phyloP scores from a whole-genome alignment of 352 stramenopile species.

The Pythium coloratum region DNA sequence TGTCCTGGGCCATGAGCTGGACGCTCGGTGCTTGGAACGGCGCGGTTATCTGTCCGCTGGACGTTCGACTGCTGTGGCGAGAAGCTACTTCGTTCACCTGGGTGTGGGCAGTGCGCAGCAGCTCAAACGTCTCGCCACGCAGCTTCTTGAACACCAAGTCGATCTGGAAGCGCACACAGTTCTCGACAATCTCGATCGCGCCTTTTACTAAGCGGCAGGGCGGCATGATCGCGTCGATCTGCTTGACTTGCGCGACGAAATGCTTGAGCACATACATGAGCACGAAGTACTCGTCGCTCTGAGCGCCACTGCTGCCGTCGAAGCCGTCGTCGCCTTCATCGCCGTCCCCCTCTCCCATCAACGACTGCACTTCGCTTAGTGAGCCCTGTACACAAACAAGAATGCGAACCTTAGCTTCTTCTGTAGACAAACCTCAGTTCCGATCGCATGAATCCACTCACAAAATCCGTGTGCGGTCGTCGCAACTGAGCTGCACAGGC shows the following conservation, averaged over 20 bases:
- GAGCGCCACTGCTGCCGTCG: constrained; percentile 11
- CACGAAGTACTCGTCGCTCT: constrained; percentile 71
- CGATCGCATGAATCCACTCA: constrained; percentile 25
- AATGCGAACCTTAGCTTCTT: background rate
- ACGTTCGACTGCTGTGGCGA: constrained; percentile 34
- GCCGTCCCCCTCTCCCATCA: constrained; percentile 30
- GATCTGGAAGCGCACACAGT: constrained; percentile 79
- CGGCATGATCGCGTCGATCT: constrained; percentile 58
- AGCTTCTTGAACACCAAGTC: constrained; percentile 68
- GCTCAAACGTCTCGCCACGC: constrained; percentile 53
- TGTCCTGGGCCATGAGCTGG: constrained; percentile 52
- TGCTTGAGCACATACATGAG: constrained; percentile 84
- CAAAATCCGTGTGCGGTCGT: constrained; percentile 57
- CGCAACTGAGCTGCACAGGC: constrained; percentile 58
- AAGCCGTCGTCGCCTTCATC: constrained; percentile 11
- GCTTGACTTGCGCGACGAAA: constrained; percentile 65
- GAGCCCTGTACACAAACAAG: constrained; percentile 39
- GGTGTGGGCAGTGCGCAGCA: constrained; percentile 54
- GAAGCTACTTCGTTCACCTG: constrained; percentile 35
- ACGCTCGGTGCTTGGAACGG: constrained; percentile 39
- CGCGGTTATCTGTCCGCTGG: constrained; percentile 15
- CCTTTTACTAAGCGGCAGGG: constrained; percentile 44
- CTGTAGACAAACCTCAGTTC: background rate
- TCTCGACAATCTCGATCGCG: constrained; percentile 58
- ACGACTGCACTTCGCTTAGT: constrained; percentile 42